A percentile compares a stretch with the other conserved stretches of the same genome.
Evolutionary conservation across 2,329 filamentous ascomycete genomes (phyloP).

Genomic region (Ophiosphaerella herpotricha): DNA sequence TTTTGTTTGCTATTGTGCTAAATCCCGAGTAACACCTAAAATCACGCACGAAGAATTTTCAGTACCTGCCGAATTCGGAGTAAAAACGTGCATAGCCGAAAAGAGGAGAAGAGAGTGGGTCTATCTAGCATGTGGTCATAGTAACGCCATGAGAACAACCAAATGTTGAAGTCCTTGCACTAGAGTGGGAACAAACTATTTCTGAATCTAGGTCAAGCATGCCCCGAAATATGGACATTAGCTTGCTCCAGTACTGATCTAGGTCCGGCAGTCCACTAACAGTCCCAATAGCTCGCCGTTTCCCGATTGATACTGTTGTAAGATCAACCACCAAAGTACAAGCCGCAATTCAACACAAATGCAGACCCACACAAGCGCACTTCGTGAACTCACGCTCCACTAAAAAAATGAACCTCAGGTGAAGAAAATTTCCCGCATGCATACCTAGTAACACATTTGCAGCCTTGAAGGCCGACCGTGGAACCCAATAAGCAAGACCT

Average conservation of each 20-base stretch:
- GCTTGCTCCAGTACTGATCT: conserved; percentile 26
- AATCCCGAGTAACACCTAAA: too few species aligned
- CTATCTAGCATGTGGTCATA: conserved; percentile 1
- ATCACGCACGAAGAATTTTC: too few species aligned
- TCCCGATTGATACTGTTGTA: conserved; percentile 12
- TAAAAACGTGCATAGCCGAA: not conserved
- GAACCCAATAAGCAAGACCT: conserved; percentile 26
- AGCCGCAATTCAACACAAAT: not conserved
- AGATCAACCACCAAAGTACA: conserved; percentile 1
- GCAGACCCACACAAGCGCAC: conserved; percentile 5
- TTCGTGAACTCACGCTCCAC: conserved; percentile 24
- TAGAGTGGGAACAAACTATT: not conserved
- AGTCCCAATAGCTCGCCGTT: conserved; percentile 7
- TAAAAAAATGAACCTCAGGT: conserved; percentile 27
- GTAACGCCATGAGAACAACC: conserved; percentile 14
- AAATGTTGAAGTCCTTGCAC: conserved; percentile 21
- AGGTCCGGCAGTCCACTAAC: conserved; percentile 18
- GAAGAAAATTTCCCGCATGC: conserved; percentile 45
- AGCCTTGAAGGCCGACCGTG: conserved; percentile 29
- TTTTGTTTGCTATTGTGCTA: too few species aligned
- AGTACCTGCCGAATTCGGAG: too few species aligned
- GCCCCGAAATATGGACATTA: conserved; percentile 7
- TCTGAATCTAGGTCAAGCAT: conserved; percentile 11
- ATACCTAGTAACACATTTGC: conserved; percentile 35
- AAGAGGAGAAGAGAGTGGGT: conserved; percentile 3